A percentile compares a stretch with the other conserved stretches of the same genome.
These are phyloP conservation scores for Cochlearia excelsa DNA, from an alignment of 345 rosid genomes.

Conservation along the genomic window DNA sequence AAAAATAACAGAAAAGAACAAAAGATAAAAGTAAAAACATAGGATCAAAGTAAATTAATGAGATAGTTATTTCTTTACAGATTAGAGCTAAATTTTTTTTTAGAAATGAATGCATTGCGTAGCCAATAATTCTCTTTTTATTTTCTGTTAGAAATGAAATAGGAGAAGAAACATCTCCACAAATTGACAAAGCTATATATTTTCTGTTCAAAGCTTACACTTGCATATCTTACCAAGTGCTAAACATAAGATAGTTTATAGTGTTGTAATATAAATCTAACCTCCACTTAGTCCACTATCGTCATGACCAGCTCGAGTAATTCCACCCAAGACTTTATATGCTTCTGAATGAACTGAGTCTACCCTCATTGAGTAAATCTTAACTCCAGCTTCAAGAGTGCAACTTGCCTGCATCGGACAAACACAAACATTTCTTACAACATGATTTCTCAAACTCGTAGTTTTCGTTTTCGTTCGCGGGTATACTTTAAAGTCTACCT, in stretches of 20 bases:
- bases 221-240: constrained; percentile 3
- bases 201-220: neutral
- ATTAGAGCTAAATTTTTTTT: too few relatives aligned
- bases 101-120: neutral
- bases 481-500: neutral
- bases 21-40: neutral
- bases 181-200: neutral
- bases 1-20: constrained; percentile 22
- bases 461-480: neutral
- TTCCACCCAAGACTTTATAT: constrained; percentile 92
- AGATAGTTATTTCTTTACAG: too few relatives aligned
- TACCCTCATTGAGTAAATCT: constrained; percentile 85
- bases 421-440: constrained; percentile 5
- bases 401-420: constrained; percentile 69
- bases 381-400: constrained; percentile 95
- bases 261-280: constrained; percentile 29
- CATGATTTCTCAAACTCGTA: neutral
- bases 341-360: constrained; percentile 95
- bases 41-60: neutral
- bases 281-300: constrained; percentile 47
- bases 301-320: constrained; percentile 78
- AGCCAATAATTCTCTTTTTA: constrained; percentile 8
- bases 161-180: constrained; percentile 4
- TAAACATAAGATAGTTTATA: constrained; percentile 1
- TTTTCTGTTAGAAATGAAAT: neutral